These are phyloP conservation scores for Lactifluus subvellereus DNA, from an alignment of 768 basidiomycete species.

Conservation along the genomic window DNA sequence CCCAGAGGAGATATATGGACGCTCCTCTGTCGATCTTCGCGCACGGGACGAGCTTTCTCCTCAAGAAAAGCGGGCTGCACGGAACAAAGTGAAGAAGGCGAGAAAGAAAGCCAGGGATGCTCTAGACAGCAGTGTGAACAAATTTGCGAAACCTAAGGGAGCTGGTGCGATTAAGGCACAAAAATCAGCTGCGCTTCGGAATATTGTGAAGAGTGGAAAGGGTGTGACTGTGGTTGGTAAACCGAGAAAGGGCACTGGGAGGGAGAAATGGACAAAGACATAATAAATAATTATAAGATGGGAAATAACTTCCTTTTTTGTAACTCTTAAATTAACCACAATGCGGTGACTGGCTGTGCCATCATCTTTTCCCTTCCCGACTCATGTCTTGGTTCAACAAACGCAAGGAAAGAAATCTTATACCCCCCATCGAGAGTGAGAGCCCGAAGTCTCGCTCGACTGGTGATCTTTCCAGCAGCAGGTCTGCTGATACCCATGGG, in stretches of 20 bases:
- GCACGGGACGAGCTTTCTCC: slow-evolving; percentile 81
- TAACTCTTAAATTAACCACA: neutral
- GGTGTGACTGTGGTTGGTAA: slow-evolving; percentile 89
- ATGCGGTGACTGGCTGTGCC: neutral
- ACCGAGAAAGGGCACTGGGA: slow-evolving; percentile 33
- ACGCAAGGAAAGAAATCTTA: slow-evolving; percentile 56
- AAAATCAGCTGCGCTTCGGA: slow-evolving; percentile 78
- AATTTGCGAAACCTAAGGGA: slow-evolving; percentile 51
- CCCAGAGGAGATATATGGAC: slow-evolving; percentile 84
- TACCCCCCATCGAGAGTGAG: slow-evolving; percentile 57
- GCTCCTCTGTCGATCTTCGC: slow-evolving; percentile 49
- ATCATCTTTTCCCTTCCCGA: slow-evolving; percentile 20
- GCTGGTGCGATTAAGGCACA: slow-evolving; percentile 61
- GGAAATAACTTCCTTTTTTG: slow-evolving; percentile 8
- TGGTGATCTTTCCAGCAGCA: slow-evolving; percentile 48
- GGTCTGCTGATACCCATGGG: slow-evolving; percentile 18
- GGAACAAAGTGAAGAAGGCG: slow-evolving; percentile 62
- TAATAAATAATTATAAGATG: neutral
- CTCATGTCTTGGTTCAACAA: slow-evolving; percentile 61
- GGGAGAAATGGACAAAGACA: neutral
- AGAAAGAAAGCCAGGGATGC: slow-evolving; percentile 62
- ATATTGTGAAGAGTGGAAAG: slow-evolving; percentile 75
- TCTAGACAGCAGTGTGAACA: slow-evolving; percentile 60
- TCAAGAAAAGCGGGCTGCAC: slow-evolving; percentile 66
- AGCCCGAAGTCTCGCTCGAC: slow-evolving; percentile 43